phyloP scores from a whole-genome alignment of 2,329 filamentous ascomycete genomes.

The Tolypocladium pustulatum region DNA sequence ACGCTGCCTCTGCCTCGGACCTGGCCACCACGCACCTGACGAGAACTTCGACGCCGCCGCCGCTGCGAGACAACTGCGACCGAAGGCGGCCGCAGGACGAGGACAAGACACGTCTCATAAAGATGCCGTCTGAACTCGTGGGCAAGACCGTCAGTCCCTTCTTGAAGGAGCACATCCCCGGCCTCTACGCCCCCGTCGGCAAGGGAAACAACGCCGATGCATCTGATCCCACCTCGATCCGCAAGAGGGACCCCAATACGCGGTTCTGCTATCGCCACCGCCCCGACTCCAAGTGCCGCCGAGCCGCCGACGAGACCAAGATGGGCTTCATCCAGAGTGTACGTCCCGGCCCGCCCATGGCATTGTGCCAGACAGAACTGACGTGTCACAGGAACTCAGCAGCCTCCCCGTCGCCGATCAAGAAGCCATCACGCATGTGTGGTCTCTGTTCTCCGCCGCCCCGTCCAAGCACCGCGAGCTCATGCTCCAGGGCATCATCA shows the following conservation, averaged over 20 bases:
- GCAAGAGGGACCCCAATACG: conserved; percentile 56
- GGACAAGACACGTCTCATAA: conserved; percentile 37
- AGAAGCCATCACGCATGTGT: conserved; percentile 92
- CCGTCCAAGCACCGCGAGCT: conserved; percentile 88
- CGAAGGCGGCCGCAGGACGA: conserved; percentile 38
- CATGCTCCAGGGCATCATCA: conserved; percentile 92
- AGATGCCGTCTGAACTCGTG: conserved; percentile 56
- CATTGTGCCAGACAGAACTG: not conserved
- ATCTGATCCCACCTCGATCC: conserved; percentile 12
- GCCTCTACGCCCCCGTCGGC: conserved; percentile 73
- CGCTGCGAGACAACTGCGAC: conserved; percentile 36
- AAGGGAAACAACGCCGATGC: conserved; percentile 31
- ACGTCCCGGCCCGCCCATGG: conserved; percentile 21
- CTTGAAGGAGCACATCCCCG: conserved; percentile 80
- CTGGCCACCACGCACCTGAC: not conserved
- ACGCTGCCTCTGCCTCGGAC: not conserved
- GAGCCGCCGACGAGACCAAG: conserved; percentile 86
- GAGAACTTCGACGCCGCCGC: conserved; percentile 9
- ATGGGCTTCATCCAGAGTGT: conserved; percentile 92
- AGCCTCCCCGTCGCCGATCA: conserved; percentile 75
- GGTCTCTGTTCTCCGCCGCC: conserved; percentile 94
- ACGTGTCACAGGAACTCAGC: conserved; percentile 57
- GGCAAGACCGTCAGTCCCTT: conserved; percentile 78
- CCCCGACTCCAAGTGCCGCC: conserved; percentile 85
- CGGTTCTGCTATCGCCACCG: conserved; percentile 94